Evolutionary conservation across 257 asterid genomes (phyloP).

Genomic region (Rehmannia glutinosa): DNA sequence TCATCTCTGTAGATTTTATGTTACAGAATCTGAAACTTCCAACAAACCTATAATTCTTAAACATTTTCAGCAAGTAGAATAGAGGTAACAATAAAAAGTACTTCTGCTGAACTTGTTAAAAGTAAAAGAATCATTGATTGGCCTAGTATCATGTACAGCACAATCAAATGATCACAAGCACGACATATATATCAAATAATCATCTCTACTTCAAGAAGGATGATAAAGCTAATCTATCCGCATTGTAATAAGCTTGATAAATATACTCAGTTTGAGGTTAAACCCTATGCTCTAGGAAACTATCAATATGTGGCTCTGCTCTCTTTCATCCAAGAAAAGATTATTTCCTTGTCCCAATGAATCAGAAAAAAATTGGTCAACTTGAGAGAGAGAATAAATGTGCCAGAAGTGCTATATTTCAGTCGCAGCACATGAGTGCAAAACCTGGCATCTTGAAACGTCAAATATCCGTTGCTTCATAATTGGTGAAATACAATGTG

Average conservation of each 20-base stretch:
- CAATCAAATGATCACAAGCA: background rate
- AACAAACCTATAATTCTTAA: constrained; percentile 15
- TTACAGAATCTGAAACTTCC: constrained; percentile 19
- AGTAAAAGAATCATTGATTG: background rate
- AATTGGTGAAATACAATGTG: too few relatives aligned
- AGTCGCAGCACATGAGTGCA: too few relatives aligned
- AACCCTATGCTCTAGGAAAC: too few relatives aligned
- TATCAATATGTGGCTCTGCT: too few relatives aligned
- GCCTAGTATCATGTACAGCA: background rate
- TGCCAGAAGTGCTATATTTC: too few relatives aligned
- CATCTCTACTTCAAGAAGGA: constrained; percentile 12
- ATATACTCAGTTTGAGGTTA: background rate
- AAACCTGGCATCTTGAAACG: too few relatives aligned
- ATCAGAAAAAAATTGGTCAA: too few relatives aligned
- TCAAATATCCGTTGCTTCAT: too few relatives aligned
- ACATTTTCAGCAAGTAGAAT: constrained; percentile 22
- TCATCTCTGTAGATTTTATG: constrained; percentile 21
- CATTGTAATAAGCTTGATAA: constrained; percentile 13
- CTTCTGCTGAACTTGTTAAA: background rate
- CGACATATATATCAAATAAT: constrained; percentile 1
- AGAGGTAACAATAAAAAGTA: background rate
- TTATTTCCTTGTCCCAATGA: too few relatives aligned
- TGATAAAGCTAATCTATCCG: too few relatives aligned
- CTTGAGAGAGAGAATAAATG: too few relatives aligned
- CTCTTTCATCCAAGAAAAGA: too few relatives aligned